These are phyloP conservation scores for Gossypium thurberi DNA, from an alignment of 345 rosid species.

Conservation along the genomic window DNA sequence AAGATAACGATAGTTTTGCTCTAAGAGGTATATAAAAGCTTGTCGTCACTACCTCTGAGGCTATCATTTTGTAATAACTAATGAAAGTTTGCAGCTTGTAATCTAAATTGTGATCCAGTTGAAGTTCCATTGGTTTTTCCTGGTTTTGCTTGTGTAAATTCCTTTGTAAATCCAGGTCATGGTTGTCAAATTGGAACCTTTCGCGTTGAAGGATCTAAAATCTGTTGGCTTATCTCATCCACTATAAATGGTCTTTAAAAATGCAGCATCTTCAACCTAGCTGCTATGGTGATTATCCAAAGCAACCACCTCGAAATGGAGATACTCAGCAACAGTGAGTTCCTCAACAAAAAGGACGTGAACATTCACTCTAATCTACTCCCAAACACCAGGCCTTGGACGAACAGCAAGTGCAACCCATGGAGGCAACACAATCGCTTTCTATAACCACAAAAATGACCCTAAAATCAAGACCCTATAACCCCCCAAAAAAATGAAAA, in stretches of 20 bases:
- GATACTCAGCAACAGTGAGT: constrained; percentile 65
- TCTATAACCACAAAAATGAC: constrained; percentile 35
- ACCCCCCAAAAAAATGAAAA: neutral
- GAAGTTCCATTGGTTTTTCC: neutral
- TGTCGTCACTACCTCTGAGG: neutral
- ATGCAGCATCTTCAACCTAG: neutral
- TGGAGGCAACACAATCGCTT: constrained; percentile 82
- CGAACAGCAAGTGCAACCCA: constrained; percentile 92
- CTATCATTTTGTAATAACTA: constrained; percentile 10
- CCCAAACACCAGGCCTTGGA: constrained; percentile 98
- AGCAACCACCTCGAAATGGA: constrained; percentile 54
- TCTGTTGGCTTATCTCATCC: no score
- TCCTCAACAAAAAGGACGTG: constrained; percentile 84
- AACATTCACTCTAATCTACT: constrained; percentile 66
- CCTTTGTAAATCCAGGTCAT: neutral
- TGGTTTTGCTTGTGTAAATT: neutral
- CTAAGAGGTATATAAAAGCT: constrained; percentile 7
- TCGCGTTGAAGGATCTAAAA: neutral
- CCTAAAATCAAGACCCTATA: neutral
- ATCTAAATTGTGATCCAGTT: neutral
- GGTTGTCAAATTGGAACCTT: neutral
- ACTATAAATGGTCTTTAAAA: neutral
- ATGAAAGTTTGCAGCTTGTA: constrained; percentile 12
- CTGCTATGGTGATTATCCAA: no score
- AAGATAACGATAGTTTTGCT: neutral